Evolutionary conservation across 1,284 basidiomycete species (phyloP), one percentile per base, ranked within the genome.

Genomic region (Ustilago lituana): DNA sequence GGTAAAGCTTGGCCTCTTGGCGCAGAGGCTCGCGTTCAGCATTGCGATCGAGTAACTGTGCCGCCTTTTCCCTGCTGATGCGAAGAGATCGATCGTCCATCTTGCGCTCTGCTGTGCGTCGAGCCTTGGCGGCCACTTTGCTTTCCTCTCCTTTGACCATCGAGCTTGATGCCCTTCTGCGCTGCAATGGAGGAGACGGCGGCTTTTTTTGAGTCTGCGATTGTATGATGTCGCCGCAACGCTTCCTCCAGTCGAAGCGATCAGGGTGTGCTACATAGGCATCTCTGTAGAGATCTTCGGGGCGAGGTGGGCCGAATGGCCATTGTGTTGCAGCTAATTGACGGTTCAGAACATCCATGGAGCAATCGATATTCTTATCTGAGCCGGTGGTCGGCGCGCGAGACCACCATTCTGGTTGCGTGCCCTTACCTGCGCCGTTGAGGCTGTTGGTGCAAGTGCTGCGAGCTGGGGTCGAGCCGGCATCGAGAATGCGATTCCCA

Each of bases 211-310:
- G n/a, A n/a, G n/a, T n/a, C n/a, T n/a, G n/a, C n/a, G n/a, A n/a
- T n/a, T n/a, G n/a, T n/a, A n/a, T n/a, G 11, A 26, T 20, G 6
- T 35, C 31, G 9, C 45, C 41, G 26, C 57, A 54, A 10, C 64
- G 45, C 23, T 51, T 59, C 22, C 67, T 60, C 67, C 67, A 70
- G 44, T 70, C 62, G 48, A 58, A 70, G 7, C 67, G 67, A 27
- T 65, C 62, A 4, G 67, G 67, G 31, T 65, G 57, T 1, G 54
- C 61, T 4, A 70, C 35, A n/a, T 65, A 70, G 20, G 67, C 49
- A 32, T 70, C 67, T 40, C 67, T 55, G 35, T 64, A 70, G 23
- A 70, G 48, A 9, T 70, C 61, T 19, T 65, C 33, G 12, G 61
- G 50, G 12, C 53, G 58, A n/a, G 62, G 56, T 11, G 58, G 46